These are phyloP conservation scores for Plantago ovata DNA, from an alignment of 257 asterid species.

Conservation along the genomic window DNA sequence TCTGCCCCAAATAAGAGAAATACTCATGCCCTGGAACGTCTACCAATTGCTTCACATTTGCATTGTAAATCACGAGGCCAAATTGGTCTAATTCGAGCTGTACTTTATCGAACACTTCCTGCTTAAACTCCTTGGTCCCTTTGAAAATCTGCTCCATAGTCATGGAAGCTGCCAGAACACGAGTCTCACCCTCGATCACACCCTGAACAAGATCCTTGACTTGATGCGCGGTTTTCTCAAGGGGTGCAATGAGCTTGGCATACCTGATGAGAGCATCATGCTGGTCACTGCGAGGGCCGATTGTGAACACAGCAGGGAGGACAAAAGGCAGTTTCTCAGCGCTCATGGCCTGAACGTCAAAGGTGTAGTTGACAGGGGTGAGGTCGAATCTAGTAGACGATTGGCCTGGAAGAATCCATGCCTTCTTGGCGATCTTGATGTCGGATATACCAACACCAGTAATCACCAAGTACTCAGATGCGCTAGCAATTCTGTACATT, in stretches of 20 bases:
- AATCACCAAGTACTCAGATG: conserved; percentile 69
- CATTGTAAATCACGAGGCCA: conserved; percentile 58
- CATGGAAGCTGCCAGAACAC: conserved; percentile 69
- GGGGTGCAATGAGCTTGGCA: conserved; percentile 61
- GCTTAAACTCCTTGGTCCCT: conserved; percentile 60
- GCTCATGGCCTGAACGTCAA: conserved; percentile 77
- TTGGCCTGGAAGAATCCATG: conserved; percentile 65
- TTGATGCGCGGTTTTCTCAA: conserved; percentile 52
- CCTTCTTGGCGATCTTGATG: conserved; percentile 44
- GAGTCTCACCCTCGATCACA: conserved; percentile 67
- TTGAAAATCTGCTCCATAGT: conserved; percentile 63
- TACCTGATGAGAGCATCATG: conserved; percentile 39
- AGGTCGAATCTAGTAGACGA: conserved; percentile 37
- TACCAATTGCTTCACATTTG: conserved; percentile 68
- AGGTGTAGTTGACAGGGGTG: conserved; percentile 66
- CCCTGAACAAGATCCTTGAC: conserved; percentile 61
- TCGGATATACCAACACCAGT: conserved; percentile 50
- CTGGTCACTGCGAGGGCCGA: conserved; percentile 51
- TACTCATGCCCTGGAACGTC: conserved; percentile 69
- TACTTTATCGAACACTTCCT: conserved; percentile 57
- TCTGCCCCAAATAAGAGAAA: conserved; percentile 66
- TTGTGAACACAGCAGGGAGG: conserved; percentile 75
- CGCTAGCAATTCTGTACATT: conserved; percentile 51
- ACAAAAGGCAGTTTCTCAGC: conserved; percentile 73
- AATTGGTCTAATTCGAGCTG: conserved; percentile 67